A percentile compares a stretch with the other conserved stretches of the same genome.
phyloP scores from a whole-genome alignment of 1,284 basidiomycete genomes.

The Peniophora sp. region DNA sequence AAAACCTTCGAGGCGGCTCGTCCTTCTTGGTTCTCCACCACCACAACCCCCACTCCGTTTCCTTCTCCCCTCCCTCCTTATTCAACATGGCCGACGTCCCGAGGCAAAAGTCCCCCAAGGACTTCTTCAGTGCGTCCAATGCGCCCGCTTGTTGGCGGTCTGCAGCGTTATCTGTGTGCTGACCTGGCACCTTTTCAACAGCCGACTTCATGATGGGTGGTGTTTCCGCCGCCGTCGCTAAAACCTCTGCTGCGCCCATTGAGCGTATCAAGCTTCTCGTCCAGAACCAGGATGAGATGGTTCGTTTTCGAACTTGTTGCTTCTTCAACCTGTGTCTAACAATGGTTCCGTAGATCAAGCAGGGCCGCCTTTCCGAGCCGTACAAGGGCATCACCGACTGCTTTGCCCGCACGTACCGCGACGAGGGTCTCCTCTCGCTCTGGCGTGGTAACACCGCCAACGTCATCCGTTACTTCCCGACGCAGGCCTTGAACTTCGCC shows the following conservation, averaged over 20 bases:
- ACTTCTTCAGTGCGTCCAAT: conserved; percentile 60
- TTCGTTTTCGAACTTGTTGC: conserved; percentile 17
- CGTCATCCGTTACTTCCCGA: conserved; percentile 98
- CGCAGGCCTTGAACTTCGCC: conserved; percentile 93
- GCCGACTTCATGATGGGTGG: conserved; percentile 91
- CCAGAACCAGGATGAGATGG: conserved; percentile 97
- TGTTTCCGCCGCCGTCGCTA: conserved; percentile 91
- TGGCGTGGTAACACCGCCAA: conserved; percentile 98
- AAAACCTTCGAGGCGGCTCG: conserved; percentile 2
- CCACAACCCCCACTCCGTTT: conserved; percentile 41
- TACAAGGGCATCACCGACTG: conserved; percentile 95
- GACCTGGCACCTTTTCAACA: conserved; percentile 32
- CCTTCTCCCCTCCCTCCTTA: conserved; percentile 27
- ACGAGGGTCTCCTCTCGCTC: conserved; percentile 87
- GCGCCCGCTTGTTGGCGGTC: conserved; percentile 1
- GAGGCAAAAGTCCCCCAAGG: conserved; percentile 73
- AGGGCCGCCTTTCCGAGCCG: conserved; percentile 84
- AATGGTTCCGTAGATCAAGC: conserved; percentile 72
- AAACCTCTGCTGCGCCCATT: conserved; percentile 97
- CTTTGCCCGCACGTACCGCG: conserved; percentile 79
- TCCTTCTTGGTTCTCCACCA: conserved; percentile 14
- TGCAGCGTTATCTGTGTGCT: conserved; percentile 18
- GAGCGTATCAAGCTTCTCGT: conserved; percentile 98
- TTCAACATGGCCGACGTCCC: conserved; percentile 72
- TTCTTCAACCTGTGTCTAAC: conserved; percentile 1